phyloP scores from a whole-genome alignment of 768 basidiomycete species.

The Termitomyces sp. region DNA sequence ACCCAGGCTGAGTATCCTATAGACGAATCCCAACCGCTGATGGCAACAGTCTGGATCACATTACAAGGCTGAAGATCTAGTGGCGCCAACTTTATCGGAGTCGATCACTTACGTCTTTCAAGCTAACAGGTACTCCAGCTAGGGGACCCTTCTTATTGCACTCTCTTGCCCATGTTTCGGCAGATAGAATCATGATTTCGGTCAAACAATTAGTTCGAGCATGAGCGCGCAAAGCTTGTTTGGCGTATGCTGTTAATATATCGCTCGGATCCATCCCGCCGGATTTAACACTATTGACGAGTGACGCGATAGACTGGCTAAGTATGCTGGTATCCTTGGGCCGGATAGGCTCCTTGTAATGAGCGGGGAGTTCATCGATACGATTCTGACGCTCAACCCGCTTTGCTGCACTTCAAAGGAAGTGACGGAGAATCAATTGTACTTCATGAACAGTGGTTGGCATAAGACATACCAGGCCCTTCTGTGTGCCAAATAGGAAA shows the following conservation, averaged over 20 bases:
- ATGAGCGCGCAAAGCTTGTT: conserved; percentile 43
- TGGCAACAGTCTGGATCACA: conserved; percentile 37
- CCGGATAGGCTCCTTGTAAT: conserved; percentile 27
- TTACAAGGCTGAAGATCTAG: conserved; percentile 1
- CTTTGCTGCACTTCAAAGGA: conserved; percentile 25
- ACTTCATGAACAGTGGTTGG: background rate
- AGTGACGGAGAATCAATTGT: background rate
- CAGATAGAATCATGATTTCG: conserved; percentile 46
- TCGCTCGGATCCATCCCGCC: conserved; percentile 26
- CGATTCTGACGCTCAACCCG: conserved; percentile 31
- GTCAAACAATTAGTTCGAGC: conserved; percentile 53
- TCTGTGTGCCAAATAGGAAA: conserved; percentile 33
- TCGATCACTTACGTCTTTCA: conserved; percentile 39
- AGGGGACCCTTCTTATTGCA: conserved; percentile 34
- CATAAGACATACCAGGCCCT: conserved; percentile 28
- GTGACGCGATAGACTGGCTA: conserved; percentile 21
- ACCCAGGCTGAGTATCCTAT: conserved; percentile 56
- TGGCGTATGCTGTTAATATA: conserved; percentile 40
- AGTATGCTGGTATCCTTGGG: conserved; percentile 27
- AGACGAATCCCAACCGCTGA: conserved; percentile 54
- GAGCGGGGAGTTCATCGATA: conserved; percentile 25
- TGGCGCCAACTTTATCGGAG: conserved; percentile 4
- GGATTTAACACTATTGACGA: conserved; percentile 28
- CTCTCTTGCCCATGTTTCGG: conserved; percentile 28
- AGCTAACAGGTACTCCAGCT: conserved; percentile 51